phyloP scores from a whole-genome alignment of 495 filamentous ascomycete genomes.

The Xylaria bambusicola region DNA sequence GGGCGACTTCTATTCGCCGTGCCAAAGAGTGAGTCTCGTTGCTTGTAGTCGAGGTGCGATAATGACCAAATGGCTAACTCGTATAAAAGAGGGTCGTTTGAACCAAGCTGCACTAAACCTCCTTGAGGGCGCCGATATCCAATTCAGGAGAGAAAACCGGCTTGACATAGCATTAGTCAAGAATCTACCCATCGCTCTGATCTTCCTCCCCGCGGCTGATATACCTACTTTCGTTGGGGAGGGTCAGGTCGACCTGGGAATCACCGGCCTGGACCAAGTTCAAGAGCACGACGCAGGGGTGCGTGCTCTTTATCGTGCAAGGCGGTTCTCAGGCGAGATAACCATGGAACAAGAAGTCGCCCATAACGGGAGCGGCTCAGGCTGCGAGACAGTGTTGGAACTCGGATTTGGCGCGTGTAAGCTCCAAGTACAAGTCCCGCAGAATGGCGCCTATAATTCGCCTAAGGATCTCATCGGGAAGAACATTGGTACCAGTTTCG shows the following conservation, averaged over 20 bases:
- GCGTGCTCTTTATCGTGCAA: constrained; percentile 52
- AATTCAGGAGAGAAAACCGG: constrained; percentile 89
- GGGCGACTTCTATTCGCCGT: constrained; percentile 94
- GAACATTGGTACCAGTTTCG: constrained; percentile 95
- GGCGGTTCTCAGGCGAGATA: constrained; percentile 55
- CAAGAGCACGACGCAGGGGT: constrained; percentile 81
- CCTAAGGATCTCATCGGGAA: constrained; percentile 84
- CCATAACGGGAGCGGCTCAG: constrained; percentile 40
- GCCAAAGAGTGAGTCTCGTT: constrained; percentile 85
- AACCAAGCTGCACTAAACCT: constrained; percentile 84
- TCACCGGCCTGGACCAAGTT: constrained; percentile 91
- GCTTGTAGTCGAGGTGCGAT: constrained; percentile 37
- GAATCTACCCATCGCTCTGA: constrained; percentile 90
- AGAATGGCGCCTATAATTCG: constrained; percentile 70
- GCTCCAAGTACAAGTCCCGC: constrained; percentile 92
- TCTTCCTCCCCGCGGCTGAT: constrained; percentile 96
- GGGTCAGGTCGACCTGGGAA: constrained; percentile 89
- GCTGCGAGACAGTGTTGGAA: constrained; percentile 81
- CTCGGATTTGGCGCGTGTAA: constrained; percentile 88
- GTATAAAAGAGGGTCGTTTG: constrained; percentile 78
- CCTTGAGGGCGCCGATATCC: constrained; percentile 88
- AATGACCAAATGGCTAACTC: constrained; percentile 19
- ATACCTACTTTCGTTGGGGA: constrained; percentile 97
- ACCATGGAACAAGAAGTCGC: constrained; percentile 39
- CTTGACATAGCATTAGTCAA: constrained; percentile 96